phyloP scores from a whole-genome alignment of 352 stramenopile species.

The Phytophthora syringae region DNA sequence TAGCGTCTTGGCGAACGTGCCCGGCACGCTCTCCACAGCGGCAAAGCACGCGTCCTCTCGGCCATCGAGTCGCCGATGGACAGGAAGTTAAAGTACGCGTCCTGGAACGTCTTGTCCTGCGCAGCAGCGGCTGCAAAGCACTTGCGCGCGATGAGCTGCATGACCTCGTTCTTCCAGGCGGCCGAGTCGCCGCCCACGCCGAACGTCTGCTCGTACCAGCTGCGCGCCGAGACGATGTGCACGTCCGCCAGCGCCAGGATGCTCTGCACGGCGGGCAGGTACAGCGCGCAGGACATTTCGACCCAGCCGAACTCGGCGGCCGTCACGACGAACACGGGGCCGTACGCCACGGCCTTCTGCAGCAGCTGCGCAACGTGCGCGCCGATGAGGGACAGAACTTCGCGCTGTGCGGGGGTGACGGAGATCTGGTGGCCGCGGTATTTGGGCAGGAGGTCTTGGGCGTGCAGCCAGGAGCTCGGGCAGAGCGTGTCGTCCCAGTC shows the following conservation, averaged over 20 bases:
- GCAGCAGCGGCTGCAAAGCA: constrained; percentile 64
- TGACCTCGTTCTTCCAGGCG: constrained; percentile 87
- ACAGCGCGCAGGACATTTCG: constrained; percentile 82
- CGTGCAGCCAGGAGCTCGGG: constrained; percentile 85
- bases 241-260: constrained; percentile 79
- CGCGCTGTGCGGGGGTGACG: constrained; percentile 59
- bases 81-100: constrained; percentile 81
- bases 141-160: constrained; percentile 87
- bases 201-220: constrained; percentile 89
- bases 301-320: constrained; percentile 86
- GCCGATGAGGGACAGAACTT: constrained; percentile 64
- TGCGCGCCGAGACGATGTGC: constrained; percentile 86
- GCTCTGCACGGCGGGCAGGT: constrained; percentile 68
- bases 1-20: constrained; percentile 86
- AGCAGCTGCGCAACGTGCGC: constrained; percentile 71
- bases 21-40: constrained; percentile 62
- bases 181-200: constrained; percentile 78
- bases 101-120: too few relatives aligned
- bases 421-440: constrained; percentile 78
- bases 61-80: constrained; percentile 88
- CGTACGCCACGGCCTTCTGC: constrained; percentile 76
- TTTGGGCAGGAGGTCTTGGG: constrained; percentile 80
- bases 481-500: constrained; percentile 92
- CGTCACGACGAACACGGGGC: constrained; percentile 87
- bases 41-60: constrained; percentile 85